Evolutionary conservation across 257 asterid genomes (phyloP), one percentile per base, ranked within the genome.

Genomic region (Solanum rostratum): DNA sequence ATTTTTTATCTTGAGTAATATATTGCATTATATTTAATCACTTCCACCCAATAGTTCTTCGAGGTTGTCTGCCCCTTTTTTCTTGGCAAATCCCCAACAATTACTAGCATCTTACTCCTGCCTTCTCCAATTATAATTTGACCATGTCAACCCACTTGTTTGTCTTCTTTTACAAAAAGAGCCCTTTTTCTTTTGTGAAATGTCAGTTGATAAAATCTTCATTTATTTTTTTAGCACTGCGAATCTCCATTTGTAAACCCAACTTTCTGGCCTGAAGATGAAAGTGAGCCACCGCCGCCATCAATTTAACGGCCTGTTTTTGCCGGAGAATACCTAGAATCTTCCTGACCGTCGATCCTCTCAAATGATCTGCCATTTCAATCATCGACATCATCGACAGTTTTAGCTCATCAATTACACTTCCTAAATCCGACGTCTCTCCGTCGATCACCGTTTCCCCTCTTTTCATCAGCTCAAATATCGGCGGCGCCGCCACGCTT

Each of bases 201-300:
- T 39, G 1, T 69, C 79, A 70, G 20, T 5, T 15, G 37, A 3
- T 41, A 71, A 71, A 43, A 71, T 71, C 80, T 6, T 43, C 37
- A n/a, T 43, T 73, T 10, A 71, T 22, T 46, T 20, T 71, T 71
- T 12, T 12, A 22, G 39, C 62, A 2, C 83, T 86, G 79, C 52
- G 50, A n/a, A 65, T 10, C 68, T 90, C 93, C 30, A 62, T 89
- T 79, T 85, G 87, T 57, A 84, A 0, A 3, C 94, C 95, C 90
- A 78, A 86, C 70, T 41, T 84, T 60, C 94, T 88, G 2, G 85
- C 87, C 52, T 82, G 86, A 5, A 87, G 59, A 87, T 83, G 50
- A 86, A 85, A 86, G 20, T 87, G 45, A 37, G 66, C 70, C 4
- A 63, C 80, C 11, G 80, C 71, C 9, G 83, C 57, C 63, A 89